A percentile compares a stretch with the other conserved stretches of the same genome.
These are phyloP conservation scores for Paramecium biaurelia DNA, from an alignment of 73 alveolate genomes.

Conservation along the genomic window DNA sequence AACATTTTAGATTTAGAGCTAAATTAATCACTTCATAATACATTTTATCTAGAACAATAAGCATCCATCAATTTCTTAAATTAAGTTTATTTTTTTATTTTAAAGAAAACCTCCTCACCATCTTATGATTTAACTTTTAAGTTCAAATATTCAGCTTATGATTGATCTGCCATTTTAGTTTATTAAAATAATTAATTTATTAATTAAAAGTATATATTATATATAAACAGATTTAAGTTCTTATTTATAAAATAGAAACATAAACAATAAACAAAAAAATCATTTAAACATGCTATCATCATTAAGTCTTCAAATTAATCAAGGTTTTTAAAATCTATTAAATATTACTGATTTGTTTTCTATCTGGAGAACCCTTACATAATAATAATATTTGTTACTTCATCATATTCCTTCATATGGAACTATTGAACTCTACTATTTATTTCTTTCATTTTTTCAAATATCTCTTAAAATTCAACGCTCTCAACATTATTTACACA, in stretches of 20 bases:
- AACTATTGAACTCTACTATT: neutral
- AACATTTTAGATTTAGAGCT: constrained; percentile 11
- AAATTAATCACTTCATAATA: neutral
- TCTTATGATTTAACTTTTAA: neutral
- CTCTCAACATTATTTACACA: neutral
- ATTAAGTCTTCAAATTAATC: neutral
- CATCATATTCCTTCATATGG: neutral
- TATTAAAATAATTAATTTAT: neutral
- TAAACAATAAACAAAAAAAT: neutral
- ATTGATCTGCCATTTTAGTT: neutral
- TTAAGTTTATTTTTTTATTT: neutral
- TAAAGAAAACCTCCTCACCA: neutral
- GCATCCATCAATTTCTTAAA: constrained; percentile 5
- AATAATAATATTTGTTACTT: neutral
- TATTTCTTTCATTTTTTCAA: neutral
- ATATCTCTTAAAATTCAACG: neutral
- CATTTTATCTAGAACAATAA: constrained; percentile 7
- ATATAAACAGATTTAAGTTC: neutral
- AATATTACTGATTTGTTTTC: neutral
- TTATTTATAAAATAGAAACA: neutral
- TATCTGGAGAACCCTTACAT: neutral
- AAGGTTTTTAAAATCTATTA: neutral
- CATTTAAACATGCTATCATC: neutral
- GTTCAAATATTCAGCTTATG: neutral
- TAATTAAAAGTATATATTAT: neutral